Percentiles rank a stretch among this genome's conserved stretches.
These are phyloP conservation scores for Aspergillus phoenicis DNA, from an alignment of 2,329 filamentous ascomycete genomes.

Conservation along the genomic window DNA sequence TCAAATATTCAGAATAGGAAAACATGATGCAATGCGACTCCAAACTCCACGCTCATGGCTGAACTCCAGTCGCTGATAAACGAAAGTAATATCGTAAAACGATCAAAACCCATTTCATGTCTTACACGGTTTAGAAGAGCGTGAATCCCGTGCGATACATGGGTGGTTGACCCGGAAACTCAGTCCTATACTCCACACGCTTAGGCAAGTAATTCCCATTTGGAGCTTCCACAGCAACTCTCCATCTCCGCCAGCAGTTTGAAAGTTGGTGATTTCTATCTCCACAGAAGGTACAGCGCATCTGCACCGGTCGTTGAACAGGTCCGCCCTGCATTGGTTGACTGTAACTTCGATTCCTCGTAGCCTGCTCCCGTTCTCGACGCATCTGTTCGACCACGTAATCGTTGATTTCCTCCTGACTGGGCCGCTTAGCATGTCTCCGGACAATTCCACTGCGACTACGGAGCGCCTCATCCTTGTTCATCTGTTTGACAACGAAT, in stretches of 20 bases:
- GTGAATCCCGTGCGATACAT: slow-evolving; percentile 30
- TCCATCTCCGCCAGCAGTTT: slow-evolving; percentile 30
- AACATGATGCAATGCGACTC: not conserved
- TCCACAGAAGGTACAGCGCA: slow-evolving; percentile 29
- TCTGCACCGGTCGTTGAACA: not conserved
- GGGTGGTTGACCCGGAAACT: slow-evolving; percentile 25
- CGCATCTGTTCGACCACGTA: slow-evolving; percentile 33
- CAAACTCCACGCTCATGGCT: slow-evolving; percentile 14
- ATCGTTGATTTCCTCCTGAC: slow-evolving; percentile 35
- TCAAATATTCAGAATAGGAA: not conserved
- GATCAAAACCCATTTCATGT: not conserved
- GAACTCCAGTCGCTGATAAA: not conserved
- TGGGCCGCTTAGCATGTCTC: slow-evolving; percentile 28
- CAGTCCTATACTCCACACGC: slow-evolving; percentile 26
- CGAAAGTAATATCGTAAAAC: not conserved
- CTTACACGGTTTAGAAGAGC: slow-evolving; percentile 18
- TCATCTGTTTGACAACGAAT: slow-evolving; percentile 31
- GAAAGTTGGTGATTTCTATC: slow-evolving; percentile 24
- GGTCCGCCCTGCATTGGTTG: slow-evolving; percentile 21
- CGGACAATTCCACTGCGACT: slow-evolving; percentile 9
- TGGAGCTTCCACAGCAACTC: slow-evolving; percentile 28
- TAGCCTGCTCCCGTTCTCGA: slow-evolving; percentile 25
- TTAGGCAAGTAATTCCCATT: slow-evolving; percentile 27
- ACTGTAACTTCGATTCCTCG: slow-evolving; percentile 24
- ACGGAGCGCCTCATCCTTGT: slow-evolving; percentile 12